Percentiles rank a stretch among this genome's conserved stretches.
Evolutionary conservation across 208 protist species (phyloP).

Genomic region (Jaenimonas drosophilae): DNA sequence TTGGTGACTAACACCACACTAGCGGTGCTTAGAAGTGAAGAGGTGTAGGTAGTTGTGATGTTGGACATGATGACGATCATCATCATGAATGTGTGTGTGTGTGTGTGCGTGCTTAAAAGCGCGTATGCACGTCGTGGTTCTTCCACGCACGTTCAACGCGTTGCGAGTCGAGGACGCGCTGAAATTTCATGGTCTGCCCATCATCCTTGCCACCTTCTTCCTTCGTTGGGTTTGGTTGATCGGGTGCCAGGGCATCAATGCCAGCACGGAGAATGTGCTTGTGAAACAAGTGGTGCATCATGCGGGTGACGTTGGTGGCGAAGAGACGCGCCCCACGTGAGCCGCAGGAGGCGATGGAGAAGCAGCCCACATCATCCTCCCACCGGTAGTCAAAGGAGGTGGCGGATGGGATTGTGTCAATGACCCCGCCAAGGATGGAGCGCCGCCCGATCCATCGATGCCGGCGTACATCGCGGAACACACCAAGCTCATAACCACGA

Average conservation of each 20-base stretch:
- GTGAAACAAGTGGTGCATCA: constrained; percentile 69
- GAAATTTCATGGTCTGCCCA: background rate
- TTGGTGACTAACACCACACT: too few species aligned
- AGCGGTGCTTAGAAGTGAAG: too few species aligned
- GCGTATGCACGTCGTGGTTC: too few species aligned
- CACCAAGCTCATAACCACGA: constrained; percentile 59
- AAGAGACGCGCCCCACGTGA: constrained; percentile 46
- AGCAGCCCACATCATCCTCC: constrained; percentile 63
- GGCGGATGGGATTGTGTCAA: constrained; percentile 37
- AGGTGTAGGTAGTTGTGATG: too few species aligned
- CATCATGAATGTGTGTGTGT: too few species aligned
- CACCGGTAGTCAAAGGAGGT: constrained; percentile 61
- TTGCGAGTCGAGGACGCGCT: too few species aligned
- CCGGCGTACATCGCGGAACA: too few species aligned
- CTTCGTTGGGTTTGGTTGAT: constrained; percentile 30
- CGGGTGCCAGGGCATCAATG: constrained; percentile 28
- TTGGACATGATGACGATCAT: too few species aligned
- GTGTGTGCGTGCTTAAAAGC: too few species aligned
- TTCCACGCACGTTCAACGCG: too few species aligned
- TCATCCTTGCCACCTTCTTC: constrained; percentile 5
- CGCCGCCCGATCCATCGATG: too few species aligned
- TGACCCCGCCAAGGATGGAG: constrained; percentile 8
- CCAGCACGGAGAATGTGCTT: constrained; percentile 58
- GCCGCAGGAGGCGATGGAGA: constrained; percentile 61
- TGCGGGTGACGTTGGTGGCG: constrained; percentile 38